phyloP scores from a whole-genome alignment of 2,329 filamentous ascomycete species.

The Ilyonectria sp. region DNA sequence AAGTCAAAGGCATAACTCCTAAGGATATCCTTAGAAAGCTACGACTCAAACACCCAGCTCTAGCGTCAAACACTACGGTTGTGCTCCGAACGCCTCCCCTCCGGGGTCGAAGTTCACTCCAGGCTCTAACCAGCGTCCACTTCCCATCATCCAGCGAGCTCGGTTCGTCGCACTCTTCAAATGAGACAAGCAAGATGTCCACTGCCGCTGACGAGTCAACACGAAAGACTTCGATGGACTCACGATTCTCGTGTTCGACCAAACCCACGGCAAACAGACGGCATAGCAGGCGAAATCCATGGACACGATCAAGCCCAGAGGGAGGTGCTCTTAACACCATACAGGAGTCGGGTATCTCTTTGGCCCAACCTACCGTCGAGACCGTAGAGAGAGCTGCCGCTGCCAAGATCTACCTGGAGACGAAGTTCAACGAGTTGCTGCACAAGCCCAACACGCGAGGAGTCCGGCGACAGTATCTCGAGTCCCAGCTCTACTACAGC shows the following conservation, averaged over 20 bases:
- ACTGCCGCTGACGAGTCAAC: constrained; percentile 47
- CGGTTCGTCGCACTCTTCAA: constrained; percentile 48
- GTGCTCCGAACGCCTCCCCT: constrained; percentile 44
- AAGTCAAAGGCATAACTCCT: constrained; percentile 38
- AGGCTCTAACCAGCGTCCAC: constrained; percentile 37
- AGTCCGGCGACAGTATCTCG: constrained; percentile 53
- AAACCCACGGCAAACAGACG: constrained; percentile 45
- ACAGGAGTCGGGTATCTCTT: constrained; percentile 48
- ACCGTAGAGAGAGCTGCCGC: constrained; percentile 86
- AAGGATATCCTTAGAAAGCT: constrained; percentile 48
- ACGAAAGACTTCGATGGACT: constrained; percentile 54
- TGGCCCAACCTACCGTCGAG: constrained; percentile 52
- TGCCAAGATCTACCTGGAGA: constrained; percentile 90
- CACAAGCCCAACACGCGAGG: constrained; percentile 57
- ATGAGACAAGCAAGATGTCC: constrained; percentile 45
- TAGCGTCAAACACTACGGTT: constrained; percentile 49
- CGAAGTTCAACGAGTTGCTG: constrained; percentile 82
- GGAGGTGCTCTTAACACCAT: constrained; percentile 54
- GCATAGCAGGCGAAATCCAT: constrained; percentile 51
- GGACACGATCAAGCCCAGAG: constrained; percentile 56
- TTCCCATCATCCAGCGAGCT: constrained; percentile 40
- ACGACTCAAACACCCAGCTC: constrained; percentile 43
- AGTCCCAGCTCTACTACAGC: constrained; percentile 69
- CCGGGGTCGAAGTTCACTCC: constrained; percentile 46
- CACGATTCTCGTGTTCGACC: constrained; percentile 43